phyloP scores from a whole-genome alignment of 495 filamentous ascomycete species.

The Mytilinidion resinicola region DNA sequence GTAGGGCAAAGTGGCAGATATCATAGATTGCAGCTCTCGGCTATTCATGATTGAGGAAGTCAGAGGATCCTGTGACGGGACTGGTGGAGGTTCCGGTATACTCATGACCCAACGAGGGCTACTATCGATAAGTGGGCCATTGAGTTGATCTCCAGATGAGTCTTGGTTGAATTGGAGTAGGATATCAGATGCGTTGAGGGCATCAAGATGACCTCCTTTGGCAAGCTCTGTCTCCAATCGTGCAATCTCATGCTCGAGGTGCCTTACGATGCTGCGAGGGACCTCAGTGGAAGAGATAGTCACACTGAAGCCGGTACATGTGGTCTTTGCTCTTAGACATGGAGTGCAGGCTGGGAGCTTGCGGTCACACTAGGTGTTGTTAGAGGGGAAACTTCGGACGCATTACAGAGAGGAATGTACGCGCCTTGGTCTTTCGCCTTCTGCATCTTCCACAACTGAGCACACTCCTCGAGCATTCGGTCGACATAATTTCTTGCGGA shows the following conservation, averaged over 20 bases:
- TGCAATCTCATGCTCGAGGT: constrained; percentile 14
- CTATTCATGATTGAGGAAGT: constrained; percentile 9
- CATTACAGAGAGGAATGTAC: not conserved
- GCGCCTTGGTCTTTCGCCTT: constrained; percentile 6
- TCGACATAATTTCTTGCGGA: constrained; percentile 5
- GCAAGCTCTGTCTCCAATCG: constrained; percentile 11
- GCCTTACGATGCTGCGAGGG: constrained; percentile 7
- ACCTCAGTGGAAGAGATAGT: not conserved
- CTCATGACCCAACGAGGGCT: not conserved
- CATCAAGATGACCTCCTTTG: constrained; percentile 8
- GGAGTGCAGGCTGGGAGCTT: constrained; percentile 9
- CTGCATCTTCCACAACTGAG: constrained; percentile 5
- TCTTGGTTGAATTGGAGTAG: not conserved
- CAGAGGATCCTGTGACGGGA: not conserved
- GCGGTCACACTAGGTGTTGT: constrained; percentile 5
- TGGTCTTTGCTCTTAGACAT: not conserved
- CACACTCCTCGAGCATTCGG: constrained; percentile 3
- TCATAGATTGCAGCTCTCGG: constrained; percentile 1
- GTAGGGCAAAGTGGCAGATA: constrained; percentile 8
- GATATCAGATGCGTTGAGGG: constrained; percentile 11
- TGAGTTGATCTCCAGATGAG: too few relatives aligned
- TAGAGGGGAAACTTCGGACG: not conserved
- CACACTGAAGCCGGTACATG: constrained; percentile 11
- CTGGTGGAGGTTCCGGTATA: not conserved
- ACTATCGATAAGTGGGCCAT: not conserved